Percentiles rank a stretch among this genome's conserved stretches.
phyloP scores from a whole-genome alignment of 768 basidiomycete genomes.

The Guyanaporus albipodus region DNA sequence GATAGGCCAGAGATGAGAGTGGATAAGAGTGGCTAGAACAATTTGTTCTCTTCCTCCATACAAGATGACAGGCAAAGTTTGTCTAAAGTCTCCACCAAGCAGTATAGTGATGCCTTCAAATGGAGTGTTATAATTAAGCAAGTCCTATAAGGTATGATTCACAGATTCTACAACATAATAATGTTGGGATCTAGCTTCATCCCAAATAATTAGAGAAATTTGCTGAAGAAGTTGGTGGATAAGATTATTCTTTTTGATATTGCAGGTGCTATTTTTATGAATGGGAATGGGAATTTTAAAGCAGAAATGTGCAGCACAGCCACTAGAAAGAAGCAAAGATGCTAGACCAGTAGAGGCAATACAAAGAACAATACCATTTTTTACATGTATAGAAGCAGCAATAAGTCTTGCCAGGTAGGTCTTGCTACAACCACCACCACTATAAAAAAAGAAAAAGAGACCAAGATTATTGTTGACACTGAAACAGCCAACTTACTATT shows the following conservation, averaged over 20 bases:
- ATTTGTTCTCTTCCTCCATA: constrained; percentile 37
- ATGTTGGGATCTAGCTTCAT: neutral
- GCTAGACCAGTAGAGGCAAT: neutral
- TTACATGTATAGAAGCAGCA: neutral
- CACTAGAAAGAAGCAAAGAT: neutral
- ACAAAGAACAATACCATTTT: neutral
- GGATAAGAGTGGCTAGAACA: constrained; percentile 33
- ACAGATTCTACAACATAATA: neutral
- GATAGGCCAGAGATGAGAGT: constrained; percentile 37
- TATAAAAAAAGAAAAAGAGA: constrained; percentile 37
- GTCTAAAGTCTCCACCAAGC: neutral
- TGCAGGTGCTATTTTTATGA: neutral
- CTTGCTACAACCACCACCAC: constrained; percentile 14
- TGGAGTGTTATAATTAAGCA: neutral
- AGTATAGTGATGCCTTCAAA: neutral
- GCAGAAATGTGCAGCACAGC: neutral
- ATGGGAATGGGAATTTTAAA: constrained; percentile 1
- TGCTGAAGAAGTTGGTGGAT: neutral
- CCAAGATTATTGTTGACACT: neutral
- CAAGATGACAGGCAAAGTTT: constrained; percentile 32
- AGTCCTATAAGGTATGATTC: neutral
- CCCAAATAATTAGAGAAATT: neutral
- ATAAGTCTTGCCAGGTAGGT: neutral
- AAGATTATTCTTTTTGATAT: neutral
- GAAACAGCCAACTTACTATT: too few relatives aligned